Evolutionary conservation across 2,329 filamentous ascomycete species (phyloP).

Genomic region (Nothophaeocryptopus gaeumannii): DNA sequence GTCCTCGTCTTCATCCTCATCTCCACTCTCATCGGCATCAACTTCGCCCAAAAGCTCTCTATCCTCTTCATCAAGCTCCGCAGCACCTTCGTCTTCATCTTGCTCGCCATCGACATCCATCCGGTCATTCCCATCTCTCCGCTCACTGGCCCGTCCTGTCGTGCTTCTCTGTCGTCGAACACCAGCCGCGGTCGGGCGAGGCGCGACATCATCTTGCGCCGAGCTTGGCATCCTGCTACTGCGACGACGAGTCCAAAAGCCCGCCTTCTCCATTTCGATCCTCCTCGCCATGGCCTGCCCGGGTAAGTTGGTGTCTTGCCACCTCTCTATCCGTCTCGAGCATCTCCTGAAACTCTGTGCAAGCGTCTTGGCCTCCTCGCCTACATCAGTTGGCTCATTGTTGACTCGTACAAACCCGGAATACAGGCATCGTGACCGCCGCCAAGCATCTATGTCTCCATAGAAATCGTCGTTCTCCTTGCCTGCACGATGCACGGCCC

Average conservation of each 20-base stretch:
- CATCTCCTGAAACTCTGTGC: slow-evolving; percentile 64
- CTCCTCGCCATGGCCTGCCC: slow-evolving; percentile 30
- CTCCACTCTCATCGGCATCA: slow-evolving; percentile 38
- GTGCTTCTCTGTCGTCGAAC: too few relatives aligned
- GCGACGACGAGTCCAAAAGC: slow-evolving; percentile 4
- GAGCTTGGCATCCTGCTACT: slow-evolving; percentile 17
- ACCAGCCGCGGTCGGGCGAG: too few relatives aligned
- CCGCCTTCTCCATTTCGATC: slow-evolving; percentile 19
- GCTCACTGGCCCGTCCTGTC: slow-evolving; percentile 17
- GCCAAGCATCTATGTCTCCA: slow-evolving; percentile 24
- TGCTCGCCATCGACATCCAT: slow-evolving; percentile 26
- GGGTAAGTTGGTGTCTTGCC: slow-evolving; percentile 51
- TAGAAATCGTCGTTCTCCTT: slow-evolving; percentile 33
- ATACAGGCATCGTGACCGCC: slow-evolving; percentile 24
- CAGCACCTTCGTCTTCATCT: slow-evolving; percentile 29
- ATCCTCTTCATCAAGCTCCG: slow-evolving; percentile 39
- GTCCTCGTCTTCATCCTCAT: slow-evolving; percentile 36
- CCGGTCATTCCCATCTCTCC: slow-evolving; percentile 16
- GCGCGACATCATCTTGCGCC: slow-evolving; percentile 12
- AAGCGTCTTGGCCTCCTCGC: slow-evolving; percentile 68
- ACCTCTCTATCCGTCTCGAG: slow-evolving; percentile 65
- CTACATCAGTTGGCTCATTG: slow-evolving; percentile 67
- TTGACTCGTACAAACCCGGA: slow-evolving; percentile 60
- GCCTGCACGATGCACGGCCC: slow-evolving; percentile 14
- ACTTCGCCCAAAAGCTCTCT: slow-evolving; percentile 38